Conservation (phyloP, 2,329 filamentous ascomycete genomes). For the Metarhizium guizhouense region DNA sequence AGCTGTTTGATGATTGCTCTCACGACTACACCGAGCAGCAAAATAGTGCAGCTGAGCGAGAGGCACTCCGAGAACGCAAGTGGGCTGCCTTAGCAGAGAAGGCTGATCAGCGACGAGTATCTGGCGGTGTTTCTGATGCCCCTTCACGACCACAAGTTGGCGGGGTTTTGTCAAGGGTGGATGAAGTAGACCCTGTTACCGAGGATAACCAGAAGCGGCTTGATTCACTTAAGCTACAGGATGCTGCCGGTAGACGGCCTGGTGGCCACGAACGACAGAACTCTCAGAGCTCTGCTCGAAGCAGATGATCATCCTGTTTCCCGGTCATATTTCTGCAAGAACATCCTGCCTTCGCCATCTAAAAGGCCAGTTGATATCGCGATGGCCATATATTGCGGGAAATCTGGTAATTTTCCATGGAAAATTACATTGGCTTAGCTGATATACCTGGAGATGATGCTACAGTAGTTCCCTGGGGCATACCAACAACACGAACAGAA, state of each 20-base stretch:
- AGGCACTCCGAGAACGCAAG: constrained; percentile 72
- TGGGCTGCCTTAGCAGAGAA: constrained; percentile 83
- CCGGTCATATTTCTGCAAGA: not conserved
- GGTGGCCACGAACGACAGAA: constrained; percentile 50
- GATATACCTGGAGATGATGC: not conserved
- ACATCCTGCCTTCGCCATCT: not conserved
- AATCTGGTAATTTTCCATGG: not conserved
- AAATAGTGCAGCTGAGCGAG: constrained; percentile 78
- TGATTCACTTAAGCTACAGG: constrained; percentile 83
- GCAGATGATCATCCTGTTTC: constrained; percentile 31
- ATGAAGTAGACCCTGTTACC: constrained; percentile 70
- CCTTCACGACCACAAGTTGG: constrained; percentile 28
- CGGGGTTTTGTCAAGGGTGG: constrained; percentile 40
- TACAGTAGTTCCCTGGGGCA: too few species aligned
- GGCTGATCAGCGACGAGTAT: constrained; percentile 58
- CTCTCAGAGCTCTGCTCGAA: constrained; percentile 46
- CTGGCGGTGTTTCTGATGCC: constrained; percentile 22
- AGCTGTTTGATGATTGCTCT: constrained; percentile 96
- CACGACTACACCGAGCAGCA: constrained; percentile 97
- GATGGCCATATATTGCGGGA: not conserved
- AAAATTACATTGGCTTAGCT: not conserved
- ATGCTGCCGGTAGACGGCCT: constrained; percentile 55
- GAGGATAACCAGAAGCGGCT: constrained; percentile 82
- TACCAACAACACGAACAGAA: not conserved
- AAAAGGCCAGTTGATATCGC: not conserved